phyloP scores from a whole-genome alignment of 2,329 filamentous ascomycete genomes.

The Colletotrichum camelliae region DNA sequence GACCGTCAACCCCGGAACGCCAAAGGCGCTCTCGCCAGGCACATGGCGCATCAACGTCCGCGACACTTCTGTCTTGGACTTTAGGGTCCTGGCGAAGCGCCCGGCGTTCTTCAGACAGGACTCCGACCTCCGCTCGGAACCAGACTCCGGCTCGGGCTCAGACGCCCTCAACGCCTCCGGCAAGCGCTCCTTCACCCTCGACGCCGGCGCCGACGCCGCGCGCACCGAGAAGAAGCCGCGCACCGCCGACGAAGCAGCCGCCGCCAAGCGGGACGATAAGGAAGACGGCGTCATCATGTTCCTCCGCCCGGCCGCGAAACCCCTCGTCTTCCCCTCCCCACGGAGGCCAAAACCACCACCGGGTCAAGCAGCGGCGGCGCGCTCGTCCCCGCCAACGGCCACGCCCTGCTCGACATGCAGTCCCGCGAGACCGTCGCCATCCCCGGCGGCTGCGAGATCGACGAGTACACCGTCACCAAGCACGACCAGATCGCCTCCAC shows the following conservation, averaged over 20 bases:
- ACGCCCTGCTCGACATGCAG: conserved; percentile 57
- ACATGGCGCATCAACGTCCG: conserved; percentile 62
- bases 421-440: conserved; percentile 55
- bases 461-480: conserved; percentile 61
- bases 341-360: conserved; percentile 51
- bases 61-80: conserved; percentile 58
- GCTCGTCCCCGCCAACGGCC: conserved; percentile 48
- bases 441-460: conserved; percentile 54
- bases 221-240: conserved; percentile 48
- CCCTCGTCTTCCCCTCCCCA: conserved; percentile 57
- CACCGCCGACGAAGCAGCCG: conserved; percentile 32
- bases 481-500: conserved; percentile 62
- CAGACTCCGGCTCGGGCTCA: conserved; percentile 32
- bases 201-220: conserved; percentile 41
- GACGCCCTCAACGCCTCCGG: conserved; percentile 49
- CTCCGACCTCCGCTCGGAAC: conserved; percentile 15
- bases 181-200: conserved; percentile 55
- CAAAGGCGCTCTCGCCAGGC: conserved; percentile 55
- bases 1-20: conserved; percentile 45
- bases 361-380: conserved; percentile 49
- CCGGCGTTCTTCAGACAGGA: conserved; percentile 44
- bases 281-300: conserved; percentile 63
- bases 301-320: conserved; percentile 52
- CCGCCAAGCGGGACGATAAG: conserved; percentile 23
- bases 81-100: conserved; percentile 62